Evolutionary conservation across 2,329 filamentous ascomycete species (phyloP).

Genomic region (Fusarium sp.): DNA sequence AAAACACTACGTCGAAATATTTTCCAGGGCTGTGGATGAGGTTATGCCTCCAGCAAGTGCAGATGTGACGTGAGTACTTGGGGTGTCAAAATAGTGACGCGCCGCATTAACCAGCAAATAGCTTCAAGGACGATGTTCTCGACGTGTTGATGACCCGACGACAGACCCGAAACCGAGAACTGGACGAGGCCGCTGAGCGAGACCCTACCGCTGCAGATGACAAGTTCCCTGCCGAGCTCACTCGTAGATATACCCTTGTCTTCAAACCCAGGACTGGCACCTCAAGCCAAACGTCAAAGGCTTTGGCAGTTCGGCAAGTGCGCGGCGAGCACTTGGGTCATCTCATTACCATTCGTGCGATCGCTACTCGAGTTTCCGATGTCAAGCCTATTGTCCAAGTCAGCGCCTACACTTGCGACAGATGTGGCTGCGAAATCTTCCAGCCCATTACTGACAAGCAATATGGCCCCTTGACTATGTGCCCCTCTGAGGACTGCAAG

Average conservation of each 20-base stretch:
- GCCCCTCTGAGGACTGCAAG: conserved; percentile 90
- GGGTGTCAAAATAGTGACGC: too few species aligned
- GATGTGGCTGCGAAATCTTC: conserved; percentile 97
- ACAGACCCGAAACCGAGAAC: conserved; percentile 84
- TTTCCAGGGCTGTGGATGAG: conserved; percentile 89
- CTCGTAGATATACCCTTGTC: conserved; percentile 92
- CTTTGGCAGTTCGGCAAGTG: conserved; percentile 91
- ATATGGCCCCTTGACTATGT: conserved; percentile 87
- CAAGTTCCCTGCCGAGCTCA: conserved; percentile 91
- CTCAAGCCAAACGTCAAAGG: conserved; percentile 70
- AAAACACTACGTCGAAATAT: conserved; percentile 92
- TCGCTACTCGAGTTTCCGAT: conserved; percentile 94
- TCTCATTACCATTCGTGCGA: conserved; percentile 93
- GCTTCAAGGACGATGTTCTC: conserved; percentile 96
- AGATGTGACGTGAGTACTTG: conserved; percentile 75
- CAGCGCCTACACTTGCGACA: conserved; percentile 97
- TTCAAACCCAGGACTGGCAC: conserved; percentile 91
- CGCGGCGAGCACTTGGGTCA: conserved; percentile 92
- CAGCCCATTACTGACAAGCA: conserved; percentile 93
- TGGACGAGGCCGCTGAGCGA: conserved; percentile 74
- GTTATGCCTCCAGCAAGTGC: conserved; percentile 82
- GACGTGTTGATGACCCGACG: conserved; percentile 97
- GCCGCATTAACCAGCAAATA: conserved; percentile 51
- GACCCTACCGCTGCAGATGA: conserved; percentile 76
- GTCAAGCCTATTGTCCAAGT: conserved; percentile 98